Percentiles rank a stretch among this genome's conserved stretches.
Conservation (phyloP, 352 stramenopile species). For the Globisporangium recalcitrans region DNA sequence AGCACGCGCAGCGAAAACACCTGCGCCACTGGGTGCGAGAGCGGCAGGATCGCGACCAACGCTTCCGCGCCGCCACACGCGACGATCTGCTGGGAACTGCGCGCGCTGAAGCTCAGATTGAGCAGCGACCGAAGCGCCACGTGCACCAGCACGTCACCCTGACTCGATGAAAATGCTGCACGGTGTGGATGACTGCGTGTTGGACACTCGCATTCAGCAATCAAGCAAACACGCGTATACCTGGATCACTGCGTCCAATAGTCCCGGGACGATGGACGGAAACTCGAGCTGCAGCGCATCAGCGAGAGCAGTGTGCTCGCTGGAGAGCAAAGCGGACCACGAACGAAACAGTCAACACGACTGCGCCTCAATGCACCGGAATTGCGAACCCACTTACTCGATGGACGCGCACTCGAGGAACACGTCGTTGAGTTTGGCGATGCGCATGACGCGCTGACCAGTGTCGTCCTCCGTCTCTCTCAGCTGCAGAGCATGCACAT, state of each 20-base stretch:
- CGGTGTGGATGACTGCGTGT: neutral
- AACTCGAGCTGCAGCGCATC: constrained; percentile 1
- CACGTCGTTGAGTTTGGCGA: constrained; percentile 13
- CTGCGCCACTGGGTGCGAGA: constrained; percentile 8
- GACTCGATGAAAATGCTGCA: neutral
- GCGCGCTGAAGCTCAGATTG: constrained; percentile 17
- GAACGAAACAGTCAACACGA: neutral
- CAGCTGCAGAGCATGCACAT: neutral
- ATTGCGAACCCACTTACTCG: constrained; percentile 11
- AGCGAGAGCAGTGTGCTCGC: constrained; percentile 11
- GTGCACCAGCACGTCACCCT: constrained; percentile 21
- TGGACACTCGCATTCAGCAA: neutral
- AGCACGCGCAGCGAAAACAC: constrained; percentile 18
- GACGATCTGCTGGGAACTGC: constrained; percentile 7
- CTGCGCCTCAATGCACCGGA: neutral
- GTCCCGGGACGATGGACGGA: neutral
- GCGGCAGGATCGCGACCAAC: constrained; percentile 16
- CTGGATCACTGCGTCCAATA: constrained; percentile 3
- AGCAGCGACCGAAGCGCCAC: constrained; percentile 12
- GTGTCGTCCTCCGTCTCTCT: neutral
- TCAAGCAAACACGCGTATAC: neutral
- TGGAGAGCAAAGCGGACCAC: neutral
- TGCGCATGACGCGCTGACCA: neutral
- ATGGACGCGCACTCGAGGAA: constrained; percentile 14
- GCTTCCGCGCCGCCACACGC: constrained; percentile 6